These are phyloP conservation scores for Candida corydali DNA, from an alignment of 805 yeast genomes.

Conservation along the genomic window DNA sequence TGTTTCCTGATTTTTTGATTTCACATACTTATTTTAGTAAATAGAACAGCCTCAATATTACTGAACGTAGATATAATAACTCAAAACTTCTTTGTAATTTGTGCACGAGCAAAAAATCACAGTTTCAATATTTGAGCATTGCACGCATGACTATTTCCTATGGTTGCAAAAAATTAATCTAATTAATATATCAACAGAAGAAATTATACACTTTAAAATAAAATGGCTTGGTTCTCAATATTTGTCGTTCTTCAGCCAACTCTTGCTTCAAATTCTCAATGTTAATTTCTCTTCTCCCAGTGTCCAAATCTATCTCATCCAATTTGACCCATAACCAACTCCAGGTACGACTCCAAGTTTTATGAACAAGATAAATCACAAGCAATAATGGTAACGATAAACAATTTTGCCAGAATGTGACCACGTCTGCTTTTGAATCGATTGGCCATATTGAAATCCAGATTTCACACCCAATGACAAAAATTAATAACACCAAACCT, in stretches of 20 bases:
- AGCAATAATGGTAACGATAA: conserved; percentile 45
- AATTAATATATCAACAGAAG: conserved; percentile 25
- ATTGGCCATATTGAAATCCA: conserved; percentile 40
- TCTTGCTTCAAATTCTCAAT: conserved; percentile 36
- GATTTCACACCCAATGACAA: conserved; percentile 33
- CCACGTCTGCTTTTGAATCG: conserved; percentile 24
- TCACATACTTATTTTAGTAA: too few relatives aligned
- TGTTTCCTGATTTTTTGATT: neutral
- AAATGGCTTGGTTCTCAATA: conserved; percentile 24
- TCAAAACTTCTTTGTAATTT: too few relatives aligned
- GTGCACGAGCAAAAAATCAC: too few relatives aligned
- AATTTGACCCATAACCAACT: conserved; percentile 25
- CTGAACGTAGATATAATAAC: too few relatives aligned
- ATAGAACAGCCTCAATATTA: too few relatives aligned
- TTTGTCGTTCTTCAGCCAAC: conserved; percentile 33
- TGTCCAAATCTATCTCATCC: conserved; percentile 37
- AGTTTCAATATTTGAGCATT: too few relatives aligned
- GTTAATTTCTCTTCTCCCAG: conserved; percentile 39
- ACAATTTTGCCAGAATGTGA: conserved; percentile 49
- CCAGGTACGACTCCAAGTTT: conserved; percentile 29
- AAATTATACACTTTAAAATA: conserved; percentile 28
- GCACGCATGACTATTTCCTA: too few relatives aligned
- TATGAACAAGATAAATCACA: conserved; percentile 41
- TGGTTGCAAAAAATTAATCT: neutral
- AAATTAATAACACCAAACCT: conserved; percentile 28